These are phyloP conservation scores for Sordariomycetes sp. DNA, from an alignment of 2,329 filamentous ascomycete species.

Conservation along the genomic window DNA sequence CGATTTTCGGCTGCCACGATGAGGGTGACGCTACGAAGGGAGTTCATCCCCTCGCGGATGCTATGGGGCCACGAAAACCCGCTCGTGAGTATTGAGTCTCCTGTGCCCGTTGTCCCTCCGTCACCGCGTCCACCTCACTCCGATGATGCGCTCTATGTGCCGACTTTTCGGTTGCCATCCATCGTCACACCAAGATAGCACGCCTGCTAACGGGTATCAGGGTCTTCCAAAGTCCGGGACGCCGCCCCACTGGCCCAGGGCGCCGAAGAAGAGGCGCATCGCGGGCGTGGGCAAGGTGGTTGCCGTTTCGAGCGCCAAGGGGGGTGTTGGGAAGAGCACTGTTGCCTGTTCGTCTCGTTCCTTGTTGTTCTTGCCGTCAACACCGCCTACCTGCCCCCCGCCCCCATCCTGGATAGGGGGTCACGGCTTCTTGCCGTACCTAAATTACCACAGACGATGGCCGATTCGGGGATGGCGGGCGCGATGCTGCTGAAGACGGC, in stretches of 20 bases:
- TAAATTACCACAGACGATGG: neutral
- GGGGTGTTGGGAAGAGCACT: slow-evolving; percentile 95
- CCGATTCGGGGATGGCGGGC: neutral
- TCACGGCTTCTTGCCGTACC: neutral
- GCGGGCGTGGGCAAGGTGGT: slow-evolving; percentile 81
- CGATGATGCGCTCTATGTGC: too few species aligned
- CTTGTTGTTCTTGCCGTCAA: neutral
- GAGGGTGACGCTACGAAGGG: neutral
- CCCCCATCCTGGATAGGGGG: neutral
- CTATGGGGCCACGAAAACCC: neutral
- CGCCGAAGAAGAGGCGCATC: slow-evolving; percentile 72
- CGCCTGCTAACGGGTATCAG: slow-evolving; percentile 28
- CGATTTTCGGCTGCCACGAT: neutral
- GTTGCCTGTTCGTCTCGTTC: slow-evolving; percentile 51
- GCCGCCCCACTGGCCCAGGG: slow-evolving; percentile 44
- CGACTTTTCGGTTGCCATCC: neutral
- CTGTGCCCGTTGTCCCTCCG: neutral
- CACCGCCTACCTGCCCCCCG: neutral
- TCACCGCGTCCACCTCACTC: too few species aligned
- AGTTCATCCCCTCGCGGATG: neutral
- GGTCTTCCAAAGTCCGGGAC: slow-evolving; percentile 69
- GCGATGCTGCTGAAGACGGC: neutral
- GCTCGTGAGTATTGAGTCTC: neutral
- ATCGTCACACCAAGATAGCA: neutral
- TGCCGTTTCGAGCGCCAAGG: slow-evolving; percentile 93